Conservation (phyloP, 192 early-diverging fungal species). For the Irineochytrium annulatum region DNA sequence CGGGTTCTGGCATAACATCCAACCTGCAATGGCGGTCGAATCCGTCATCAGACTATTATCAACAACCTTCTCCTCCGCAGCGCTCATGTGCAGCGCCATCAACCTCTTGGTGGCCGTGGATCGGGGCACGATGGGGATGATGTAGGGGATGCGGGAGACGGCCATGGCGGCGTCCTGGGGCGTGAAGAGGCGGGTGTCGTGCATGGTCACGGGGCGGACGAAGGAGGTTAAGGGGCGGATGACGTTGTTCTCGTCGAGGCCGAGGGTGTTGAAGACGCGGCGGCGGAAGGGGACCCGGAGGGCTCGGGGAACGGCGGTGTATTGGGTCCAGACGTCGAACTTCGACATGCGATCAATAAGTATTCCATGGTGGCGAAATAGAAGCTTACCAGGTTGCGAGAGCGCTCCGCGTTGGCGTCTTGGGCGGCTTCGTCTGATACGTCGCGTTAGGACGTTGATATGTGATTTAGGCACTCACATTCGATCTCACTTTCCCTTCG, state of each 20-base stretch:
- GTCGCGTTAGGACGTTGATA: no score
- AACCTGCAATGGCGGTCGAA: conserved; percentile 1
- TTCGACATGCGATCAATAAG: no score
- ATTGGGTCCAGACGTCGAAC: conserved; percentile 7
- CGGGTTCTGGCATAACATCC: conserved; percentile 4
- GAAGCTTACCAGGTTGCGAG: background rate
- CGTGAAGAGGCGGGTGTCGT: background rate
- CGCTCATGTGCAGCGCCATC: conserved; percentile 9
- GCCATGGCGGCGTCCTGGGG: conserved; percentile 16
- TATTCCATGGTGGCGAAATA: no score
- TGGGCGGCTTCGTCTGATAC: background rate
- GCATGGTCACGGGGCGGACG: conserved; percentile 14
- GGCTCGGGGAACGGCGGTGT: background rate
- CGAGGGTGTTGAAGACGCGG: conserved; percentile 25
- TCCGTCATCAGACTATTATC: conserved; percentile 3
- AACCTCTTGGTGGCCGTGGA: background rate
- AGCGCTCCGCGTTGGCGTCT: background rate
- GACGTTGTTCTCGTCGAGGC: conserved; percentile 31
- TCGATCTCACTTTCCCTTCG: background rate
- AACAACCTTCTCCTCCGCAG: conserved; percentile 13
- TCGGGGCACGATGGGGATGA: conserved; percentile 2
- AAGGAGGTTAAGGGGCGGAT: conserved; percentile 32
- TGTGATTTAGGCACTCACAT: no score
- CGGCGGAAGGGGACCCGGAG: conserved; percentile 25
- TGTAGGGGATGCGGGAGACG: conserved; percentile 32